Evolutionary conservation across 2,329 filamentous ascomycete species (phyloP).

Genomic region (Cladophialophora bantiana): DNA sequence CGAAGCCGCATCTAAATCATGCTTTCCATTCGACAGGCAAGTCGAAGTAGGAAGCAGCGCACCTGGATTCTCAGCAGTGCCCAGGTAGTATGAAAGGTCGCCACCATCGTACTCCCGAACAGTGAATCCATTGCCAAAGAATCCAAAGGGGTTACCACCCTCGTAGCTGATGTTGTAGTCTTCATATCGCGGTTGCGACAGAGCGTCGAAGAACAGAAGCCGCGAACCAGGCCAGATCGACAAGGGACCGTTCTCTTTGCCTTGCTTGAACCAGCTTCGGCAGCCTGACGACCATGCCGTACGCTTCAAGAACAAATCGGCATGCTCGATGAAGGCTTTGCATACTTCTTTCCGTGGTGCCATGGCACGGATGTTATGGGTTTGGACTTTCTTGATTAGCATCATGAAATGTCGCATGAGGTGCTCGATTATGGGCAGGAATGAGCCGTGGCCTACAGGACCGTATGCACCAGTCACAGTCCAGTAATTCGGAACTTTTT

Average conservation of each 20-base stretch:
- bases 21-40: too few species aligned
- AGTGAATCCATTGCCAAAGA: slow-evolving; percentile 53
- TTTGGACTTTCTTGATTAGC: slow-evolving; percentile 40
- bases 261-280: slow-evolving; percentile 33
- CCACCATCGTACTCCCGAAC: slow-evolving; percentile 56
- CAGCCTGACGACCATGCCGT: slow-evolving; percentile 25
- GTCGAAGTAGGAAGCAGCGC: slow-evolving; percentile 12
- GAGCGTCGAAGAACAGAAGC: slow-evolving; percentile 49
- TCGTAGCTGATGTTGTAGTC: slow-evolving; percentile 51
- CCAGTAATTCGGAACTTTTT: slow-evolving; percentile 42
- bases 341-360: slow-evolving; percentile 38
- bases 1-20: too few species aligned
- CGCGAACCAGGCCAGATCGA: slow-evolving; percentile 50
- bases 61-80: slow-evolving; percentile 43
- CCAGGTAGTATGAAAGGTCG: slow-evolving; percentile 56
- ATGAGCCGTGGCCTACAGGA: slow-evolving; percentile 41
- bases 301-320: slow-evolving; percentile 49
- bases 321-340: slow-evolving; percentile 48
- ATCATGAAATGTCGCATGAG: slow-evolving; percentile 37
- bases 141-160: slow-evolving; percentile 51
- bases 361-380: slow-evolving; percentile 33
- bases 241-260: slow-evolving; percentile 37
- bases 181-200: slow-evolving; percentile 49
- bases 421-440: slow-evolving; percentile 41
- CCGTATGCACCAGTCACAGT: slow-evolving; percentile 40